These are phyloP conservation scores for Marchantia polymorpha DNA, from an alignment of 225 moss, liverwort and hornwort species.

Conservation along the genomic window DNA sequence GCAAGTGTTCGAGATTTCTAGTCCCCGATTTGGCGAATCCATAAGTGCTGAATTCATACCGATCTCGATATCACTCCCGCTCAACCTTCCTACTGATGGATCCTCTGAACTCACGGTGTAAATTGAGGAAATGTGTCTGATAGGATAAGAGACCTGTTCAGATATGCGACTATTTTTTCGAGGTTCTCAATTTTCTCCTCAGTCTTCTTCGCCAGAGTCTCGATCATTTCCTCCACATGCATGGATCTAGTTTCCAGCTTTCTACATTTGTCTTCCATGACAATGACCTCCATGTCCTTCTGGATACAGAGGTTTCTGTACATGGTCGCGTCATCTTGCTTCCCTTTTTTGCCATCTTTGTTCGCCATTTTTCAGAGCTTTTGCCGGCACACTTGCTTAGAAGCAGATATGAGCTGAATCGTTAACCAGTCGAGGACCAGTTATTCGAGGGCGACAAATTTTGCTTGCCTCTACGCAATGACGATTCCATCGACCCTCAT, in stretches of 20 bases:
- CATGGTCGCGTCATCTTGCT: conserved; percentile 39
- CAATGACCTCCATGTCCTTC: conserved; percentile 37
- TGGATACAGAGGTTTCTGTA: conserved; percentile 41
- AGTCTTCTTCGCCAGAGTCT: conserved; percentile 30
- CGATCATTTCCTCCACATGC: conserved; percentile 40
- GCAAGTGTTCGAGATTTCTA: too few relatives aligned
- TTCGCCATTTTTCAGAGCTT: conserved; percentile 31
- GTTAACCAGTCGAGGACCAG: background rate
- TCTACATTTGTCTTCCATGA: conserved; percentile 48
- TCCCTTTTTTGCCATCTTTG: conserved; percentile 32
- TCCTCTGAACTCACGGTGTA: too few relatives aligned
- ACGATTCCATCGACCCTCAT: background rate
- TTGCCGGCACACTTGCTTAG: background rate
- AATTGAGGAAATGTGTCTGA: background rate
- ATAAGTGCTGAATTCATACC: too few relatives aligned
- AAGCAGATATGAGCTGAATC: background rate
- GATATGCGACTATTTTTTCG: conserved; percentile 38
- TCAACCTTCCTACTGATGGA: too few relatives aligned
- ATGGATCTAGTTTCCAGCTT: conserved; percentile 43
- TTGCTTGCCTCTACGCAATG: background rate
- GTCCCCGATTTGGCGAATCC: too few relatives aligned
- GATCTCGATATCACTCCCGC: too few relatives aligned
- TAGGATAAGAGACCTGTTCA: conserved; percentile 28
- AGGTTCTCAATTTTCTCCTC: conserved; percentile 40
- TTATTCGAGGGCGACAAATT: background rate